Evolutionary conservation across 192 early-diverging fungal genomes (phyloP).

Genomic region (Backusella australiensis): DNA sequence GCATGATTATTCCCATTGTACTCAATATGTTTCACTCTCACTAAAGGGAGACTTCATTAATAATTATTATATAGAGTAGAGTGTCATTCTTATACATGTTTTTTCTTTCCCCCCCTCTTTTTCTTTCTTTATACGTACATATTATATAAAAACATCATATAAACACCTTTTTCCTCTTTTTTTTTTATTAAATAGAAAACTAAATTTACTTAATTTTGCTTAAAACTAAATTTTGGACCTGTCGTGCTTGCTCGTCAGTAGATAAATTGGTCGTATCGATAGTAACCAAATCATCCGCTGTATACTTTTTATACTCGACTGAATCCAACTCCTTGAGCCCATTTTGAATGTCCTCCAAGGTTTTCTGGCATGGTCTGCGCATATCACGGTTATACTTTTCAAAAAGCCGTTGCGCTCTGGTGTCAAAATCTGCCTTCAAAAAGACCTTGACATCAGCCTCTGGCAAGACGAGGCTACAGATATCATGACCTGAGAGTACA

Average conservation of each 20-base stretch:
- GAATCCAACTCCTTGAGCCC: neutral
- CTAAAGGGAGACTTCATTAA: neutral
- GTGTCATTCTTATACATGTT: slow-evolving; percentile 1
- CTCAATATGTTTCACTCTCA: slow-evolving; percentile 32
- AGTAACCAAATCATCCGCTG: neutral
- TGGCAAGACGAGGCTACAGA: slow-evolving; percentile 72
- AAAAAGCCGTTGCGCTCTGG: slow-evolving; percentile 66
- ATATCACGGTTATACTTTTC: slow-evolving; percentile 38
- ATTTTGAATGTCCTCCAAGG: neutral
- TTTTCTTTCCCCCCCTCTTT: neutral
- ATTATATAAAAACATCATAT: neutral
- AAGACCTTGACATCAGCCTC: slow-evolving; percentile 78
- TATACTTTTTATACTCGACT: neutral
- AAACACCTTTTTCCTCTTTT: neutral
- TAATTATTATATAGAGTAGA: neutral
- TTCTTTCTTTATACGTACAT: neutral
- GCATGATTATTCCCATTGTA: slow-evolving; percentile 34
- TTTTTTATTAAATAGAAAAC: neutral
- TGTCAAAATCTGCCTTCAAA: slow-evolving; percentile 59
- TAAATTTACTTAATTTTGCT: neutral
- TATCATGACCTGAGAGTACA: slow-evolving; percentile 83
- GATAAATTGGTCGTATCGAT: neutral
- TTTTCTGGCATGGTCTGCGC: neutral
- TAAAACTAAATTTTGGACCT: neutral
- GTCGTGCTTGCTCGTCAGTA: neutral